A percentile compares a stretch with the other conserved stretches of the same genome.
Evolutionary conservation across 106 monocot species (phyloP).

Genomic region (Dioscorea dumetorum): DNA sequence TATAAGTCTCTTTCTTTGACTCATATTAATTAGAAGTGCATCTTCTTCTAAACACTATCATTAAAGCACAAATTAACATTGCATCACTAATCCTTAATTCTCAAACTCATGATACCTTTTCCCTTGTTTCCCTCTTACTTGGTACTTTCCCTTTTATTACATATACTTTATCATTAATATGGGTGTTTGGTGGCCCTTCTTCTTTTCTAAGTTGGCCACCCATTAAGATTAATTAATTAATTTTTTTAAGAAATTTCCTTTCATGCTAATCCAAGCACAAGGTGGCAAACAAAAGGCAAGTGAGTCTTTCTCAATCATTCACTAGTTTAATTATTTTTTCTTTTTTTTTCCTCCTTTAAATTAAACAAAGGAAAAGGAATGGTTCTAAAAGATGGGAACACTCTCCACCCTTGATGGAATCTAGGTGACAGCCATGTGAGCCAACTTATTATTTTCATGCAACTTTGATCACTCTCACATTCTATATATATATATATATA

Average conservation of each 20-base stretch:
- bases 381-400: background rate
- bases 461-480: no score
- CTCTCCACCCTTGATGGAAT: slow-evolving; percentile 1
- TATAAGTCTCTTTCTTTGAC: no score
- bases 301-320: background rate
- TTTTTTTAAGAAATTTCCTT: background rate
- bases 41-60: background rate
- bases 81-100: background rate
- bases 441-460: no score
- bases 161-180: no score
- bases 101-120: background rate
- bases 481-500: no score
- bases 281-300: no score
- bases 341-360: background rate
- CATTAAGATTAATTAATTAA: background rate
- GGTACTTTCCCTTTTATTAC: background rate
- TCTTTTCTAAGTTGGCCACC: background rate
- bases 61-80: background rate
- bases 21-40: no score
- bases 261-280: slow-evolving; percentile 2
- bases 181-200: background rate
- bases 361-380: background rate
- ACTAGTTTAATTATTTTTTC: background rate
- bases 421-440: slow-evolving; percentile 3
- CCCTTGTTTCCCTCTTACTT: background rate